These are phyloP conservation scores for Metschnikowia vanudenii DNA, from an alignment of 805 yeast genomes.

Conservation along the genomic window DNA sequence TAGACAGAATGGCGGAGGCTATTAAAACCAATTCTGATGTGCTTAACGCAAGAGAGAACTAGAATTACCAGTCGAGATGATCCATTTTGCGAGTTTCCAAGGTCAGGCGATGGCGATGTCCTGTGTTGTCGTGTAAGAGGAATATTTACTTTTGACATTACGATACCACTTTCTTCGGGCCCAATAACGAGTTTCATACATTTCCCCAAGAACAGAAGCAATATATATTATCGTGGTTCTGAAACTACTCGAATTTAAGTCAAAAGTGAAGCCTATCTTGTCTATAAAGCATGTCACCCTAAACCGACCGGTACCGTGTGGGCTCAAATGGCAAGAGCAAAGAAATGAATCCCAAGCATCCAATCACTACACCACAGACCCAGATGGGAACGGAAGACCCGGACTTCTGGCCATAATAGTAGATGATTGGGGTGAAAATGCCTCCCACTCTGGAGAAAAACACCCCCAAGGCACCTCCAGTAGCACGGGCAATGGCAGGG, in stretches of 20 bases:
- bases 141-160: too few species aligned
- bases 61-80: too few species aligned
- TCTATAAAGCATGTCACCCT: not conserved
- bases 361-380: conserved; percentile 33
- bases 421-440: conserved; percentile 34
- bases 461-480: conserved; percentile 36
- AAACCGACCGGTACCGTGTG: conserved; percentile 28
- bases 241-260: too few species aligned
- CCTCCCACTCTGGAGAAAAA: conserved; percentile 31
- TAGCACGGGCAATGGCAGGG: conserved; percentile 36
- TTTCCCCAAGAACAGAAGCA: too few species aligned
- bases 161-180: too few species aligned
- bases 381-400: conserved; percentile 31
- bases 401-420: conserved; percentile 25
- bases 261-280: not conserved
- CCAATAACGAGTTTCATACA: too few species aligned
- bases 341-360: conserved; percentile 30
- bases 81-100: too few species aligned
- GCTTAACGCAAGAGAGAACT: too few species aligned
- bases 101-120: too few species aligned
- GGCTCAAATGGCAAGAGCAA: conserved; percentile 38
- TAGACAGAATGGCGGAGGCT: not conserved
- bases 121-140: too few species aligned
- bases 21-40: too few species aligned
- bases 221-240: too few species aligned